Evolutionary conservation across 345 rosid genomes (phyloP), one percentile per base, ranked within the genome.

Genomic region (Arabidopsis arenosa): DNA sequence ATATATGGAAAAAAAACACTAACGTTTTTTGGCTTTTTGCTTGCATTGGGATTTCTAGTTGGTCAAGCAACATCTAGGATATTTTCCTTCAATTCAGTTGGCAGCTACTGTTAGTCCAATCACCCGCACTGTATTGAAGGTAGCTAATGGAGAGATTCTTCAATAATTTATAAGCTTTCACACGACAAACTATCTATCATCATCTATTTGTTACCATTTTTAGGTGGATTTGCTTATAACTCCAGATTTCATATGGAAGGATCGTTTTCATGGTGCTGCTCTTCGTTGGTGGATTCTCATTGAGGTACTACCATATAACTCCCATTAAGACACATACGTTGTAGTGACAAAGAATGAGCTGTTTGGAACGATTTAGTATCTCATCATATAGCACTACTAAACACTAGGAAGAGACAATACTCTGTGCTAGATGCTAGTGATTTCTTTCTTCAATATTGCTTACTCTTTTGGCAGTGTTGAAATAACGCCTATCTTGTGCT

Each of bases 251-350:
- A 62, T 77, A 14, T 94, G 98, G 98, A 94, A 94, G 82, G 98
- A 94, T 74, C 97, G 88, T 45, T 94, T 86, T 80, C 98, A 94
- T 82, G 93, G 98, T 75, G 79, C 87, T 82, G 86, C 90, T 39
- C 92, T 77, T 62, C 96, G 97, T 45, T 94, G 98, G 98, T 94
- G 93, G 98, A 94, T 94, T 78, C 88, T 94, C 59, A 93, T 94
- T 69, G 96, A 90, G 96, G 98, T 92, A 59, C 68, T 75, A 59
- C 68, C 53, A 77, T 56, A 54, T 14, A 61, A 57, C 49, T 63
- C 28, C 12, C 54, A 39, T 36, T 66, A 71, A 58, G 73, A 37
- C 12, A 35, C 11, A 45, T 35, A 35, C 65, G 41, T 58, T 66
- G 58, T 26, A 45, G 45, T 63, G 58, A 53, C 67, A 51, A 35